These are phyloP conservation scores for Pseudonitzschia pungens DNA, from an alignment of 108 stramenopile genomes.

Conservation along the genomic window DNA sequence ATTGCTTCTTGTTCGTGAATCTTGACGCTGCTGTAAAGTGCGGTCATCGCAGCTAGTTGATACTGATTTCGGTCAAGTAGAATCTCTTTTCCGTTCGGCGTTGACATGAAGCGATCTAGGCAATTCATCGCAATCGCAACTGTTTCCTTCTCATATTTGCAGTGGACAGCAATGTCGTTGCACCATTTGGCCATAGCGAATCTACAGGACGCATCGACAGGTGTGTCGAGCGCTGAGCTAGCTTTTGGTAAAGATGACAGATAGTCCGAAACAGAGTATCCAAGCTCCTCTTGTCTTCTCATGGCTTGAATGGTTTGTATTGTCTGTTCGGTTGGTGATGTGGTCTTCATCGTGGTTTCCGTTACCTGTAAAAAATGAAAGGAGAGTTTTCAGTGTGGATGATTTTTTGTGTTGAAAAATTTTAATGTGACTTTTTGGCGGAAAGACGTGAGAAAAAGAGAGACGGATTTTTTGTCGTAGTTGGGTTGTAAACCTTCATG, in stretches of 20 bases:
- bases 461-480: too few relatives aligned
- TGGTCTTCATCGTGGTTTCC: too few relatives aligned
- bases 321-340: conserved; percentile 11
- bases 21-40: conserved; percentile 64
- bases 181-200: conserved; percentile 63
- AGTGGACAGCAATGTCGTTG: conserved; percentile 56
- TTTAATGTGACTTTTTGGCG: too few relatives aligned
- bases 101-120: conserved; percentile 66
- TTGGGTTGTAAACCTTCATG: too few relatives aligned
- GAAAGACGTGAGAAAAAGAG: too few relatives aligned
- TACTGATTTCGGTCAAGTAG: conserved; percentile 48
- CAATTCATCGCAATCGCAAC: conserved; percentile 58
- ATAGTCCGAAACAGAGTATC: conserved; percentile 35
- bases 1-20: conserved; percentile 60
- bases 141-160: conserved; percentile 51
- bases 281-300: conserved; percentile 33
- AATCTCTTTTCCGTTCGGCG: conserved; percentile 35
- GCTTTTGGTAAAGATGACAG: conserved; percentile 13
- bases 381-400: too few relatives aligned
- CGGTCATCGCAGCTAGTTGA: conserved; percentile 61
- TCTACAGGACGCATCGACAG: conserved; percentile 38
- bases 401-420: too few relatives aligned
- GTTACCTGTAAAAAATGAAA: too few relatives aligned
- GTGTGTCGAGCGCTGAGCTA: conserved; percentile 11
- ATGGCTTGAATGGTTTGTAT: conserved; percentile 32